phyloP scores from a whole-genome alignment of 768 basidiomycete genomes.

The Tylopilus subfusipes region DNA sequence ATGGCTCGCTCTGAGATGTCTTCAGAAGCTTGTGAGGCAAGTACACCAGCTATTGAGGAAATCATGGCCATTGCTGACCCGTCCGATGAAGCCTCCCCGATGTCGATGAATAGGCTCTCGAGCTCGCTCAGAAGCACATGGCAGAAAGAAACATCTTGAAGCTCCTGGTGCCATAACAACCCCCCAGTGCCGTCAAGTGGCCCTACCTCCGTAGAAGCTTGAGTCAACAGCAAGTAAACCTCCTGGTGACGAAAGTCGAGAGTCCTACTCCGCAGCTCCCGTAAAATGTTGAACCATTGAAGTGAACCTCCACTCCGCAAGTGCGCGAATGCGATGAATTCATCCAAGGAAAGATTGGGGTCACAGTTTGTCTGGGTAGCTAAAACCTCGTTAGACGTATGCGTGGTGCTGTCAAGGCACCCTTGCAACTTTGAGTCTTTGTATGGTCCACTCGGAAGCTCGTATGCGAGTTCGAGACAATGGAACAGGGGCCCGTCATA shows the following conservation, averaged over 20 bases:
- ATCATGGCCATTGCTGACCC: slow-evolving; percentile 31
- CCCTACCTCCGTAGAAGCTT: slow-evolving; percentile 45
- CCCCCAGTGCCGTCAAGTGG: slow-evolving; percentile 7
- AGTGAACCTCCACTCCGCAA: slow-evolving; percentile 39
- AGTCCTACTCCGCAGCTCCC: slow-evolving; percentile 38
- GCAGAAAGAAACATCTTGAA: slow-evolving; percentile 19
- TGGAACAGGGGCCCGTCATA: neutral
- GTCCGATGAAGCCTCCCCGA: slow-evolving; percentile 43
- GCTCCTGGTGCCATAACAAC: slow-evolving; percentile 41
- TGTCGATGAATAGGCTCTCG: slow-evolving; percentile 30
- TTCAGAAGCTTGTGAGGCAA: slow-evolving; percentile 6
- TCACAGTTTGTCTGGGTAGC: slow-evolving; percentile 42
- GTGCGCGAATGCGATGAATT: slow-evolving; percentile 43
- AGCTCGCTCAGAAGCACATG: slow-evolving; percentile 35
- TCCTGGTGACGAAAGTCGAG: slow-evolving; percentile 39
- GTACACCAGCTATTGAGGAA: slow-evolving; percentile 28
- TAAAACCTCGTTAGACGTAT: slow-evolving; percentile 44
- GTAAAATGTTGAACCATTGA: slow-evolving; percentile 33
- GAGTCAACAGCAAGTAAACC: slow-evolving; percentile 42
- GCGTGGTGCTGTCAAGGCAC: slow-evolving; percentile 34
- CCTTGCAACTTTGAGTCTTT: slow-evolving; percentile 27
- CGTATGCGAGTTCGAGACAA: slow-evolving; percentile 4
- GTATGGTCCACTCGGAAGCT: slow-evolving; percentile 35
- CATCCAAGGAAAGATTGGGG: slow-evolving; percentile 40
- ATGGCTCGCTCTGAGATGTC: neutral